These are phyloP conservation scores for Trypanosoma cruzi DNA, from an alignment of 208 protist genomes.

Conservation along the genomic window DNA sequence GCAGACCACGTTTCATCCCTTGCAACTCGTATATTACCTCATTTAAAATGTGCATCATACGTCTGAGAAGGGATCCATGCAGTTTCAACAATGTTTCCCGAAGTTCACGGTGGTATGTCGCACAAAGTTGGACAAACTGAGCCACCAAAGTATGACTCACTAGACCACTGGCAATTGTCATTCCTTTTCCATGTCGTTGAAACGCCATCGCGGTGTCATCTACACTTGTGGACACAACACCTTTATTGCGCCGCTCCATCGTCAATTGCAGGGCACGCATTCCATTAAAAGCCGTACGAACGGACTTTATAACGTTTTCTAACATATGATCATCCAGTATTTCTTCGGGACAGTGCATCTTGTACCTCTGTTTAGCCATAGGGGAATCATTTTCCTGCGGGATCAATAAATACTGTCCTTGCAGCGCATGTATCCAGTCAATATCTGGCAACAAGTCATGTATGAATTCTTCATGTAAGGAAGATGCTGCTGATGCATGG, in stretches of 20 bases:
- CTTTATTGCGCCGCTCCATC: neutral
- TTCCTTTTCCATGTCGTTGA: too few relatives aligned
- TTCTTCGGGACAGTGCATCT: neutral
- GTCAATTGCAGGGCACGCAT: constrained; percentile 7
- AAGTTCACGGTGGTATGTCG: neutral
- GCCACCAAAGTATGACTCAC: neutral
- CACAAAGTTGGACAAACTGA: neutral
- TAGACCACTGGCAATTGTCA: too few relatives aligned
- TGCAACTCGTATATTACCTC: constrained; percentile 11
- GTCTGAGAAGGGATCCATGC: constrained; percentile 4
- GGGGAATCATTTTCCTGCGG: neutral
- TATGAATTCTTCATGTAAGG: too few relatives aligned
- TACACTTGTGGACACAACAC: neutral
- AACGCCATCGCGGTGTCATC: too few relatives aligned
- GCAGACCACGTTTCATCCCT: constrained; percentile 5
- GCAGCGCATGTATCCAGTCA: constrained; percentile 9
- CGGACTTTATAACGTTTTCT: neutral
- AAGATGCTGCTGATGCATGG: too few relatives aligned
- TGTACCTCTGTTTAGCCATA: neutral
- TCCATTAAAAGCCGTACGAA: constrained; percentile 5
- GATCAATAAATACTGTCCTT: neutral
- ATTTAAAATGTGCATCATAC: constrained; percentile 1
- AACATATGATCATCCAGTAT: constrained; percentile 3
- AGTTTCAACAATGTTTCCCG: neutral
- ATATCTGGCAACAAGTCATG: constrained; percentile 1